Evolutionary conservation across 768 basidiomycete species (phyloP).

Genomic region (Pleurotus salmoneostramineus): DNA sequence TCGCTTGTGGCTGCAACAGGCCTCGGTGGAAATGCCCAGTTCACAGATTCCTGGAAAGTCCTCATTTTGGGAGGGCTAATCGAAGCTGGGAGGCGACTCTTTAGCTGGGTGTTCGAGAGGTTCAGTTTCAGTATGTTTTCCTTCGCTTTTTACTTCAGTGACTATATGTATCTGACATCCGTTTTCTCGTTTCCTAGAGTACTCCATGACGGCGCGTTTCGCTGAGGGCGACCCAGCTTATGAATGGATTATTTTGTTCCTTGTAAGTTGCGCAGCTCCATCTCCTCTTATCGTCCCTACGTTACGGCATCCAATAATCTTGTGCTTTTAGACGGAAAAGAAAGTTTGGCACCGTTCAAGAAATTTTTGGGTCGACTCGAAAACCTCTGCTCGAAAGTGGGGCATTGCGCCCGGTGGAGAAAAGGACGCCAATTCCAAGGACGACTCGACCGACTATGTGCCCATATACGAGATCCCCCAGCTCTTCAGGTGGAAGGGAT

Average conservation of each 20-base stretch:
- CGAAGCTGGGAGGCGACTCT: constrained; percentile 11
- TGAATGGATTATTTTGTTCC: constrained; percentile 43
- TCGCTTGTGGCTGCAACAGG: not conserved
- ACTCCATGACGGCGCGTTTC: constrained; percentile 41
- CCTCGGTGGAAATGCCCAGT: not conserved
- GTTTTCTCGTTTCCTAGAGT: constrained; percentile 23
- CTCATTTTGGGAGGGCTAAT: constrained; percentile 6
- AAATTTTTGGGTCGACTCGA: constrained; percentile 37
- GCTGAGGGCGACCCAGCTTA: constrained; percentile 43
- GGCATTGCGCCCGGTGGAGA: constrained; percentile 23
- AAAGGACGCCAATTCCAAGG: constrained; percentile 4
- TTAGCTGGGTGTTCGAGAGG: constrained; percentile 26
- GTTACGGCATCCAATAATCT: not conserved
- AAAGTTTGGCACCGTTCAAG: constrained; percentile 37
- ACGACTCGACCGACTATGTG: constrained; percentile 35
- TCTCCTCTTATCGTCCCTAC: not conserved
- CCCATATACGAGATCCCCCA: constrained; percentile 36
- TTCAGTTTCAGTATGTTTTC: constrained; percentile 32
- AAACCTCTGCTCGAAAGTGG: constrained; percentile 35
- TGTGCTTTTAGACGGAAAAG: constrained; percentile 29
- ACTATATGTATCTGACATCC: not conserved
- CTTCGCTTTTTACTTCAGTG: not conserved
- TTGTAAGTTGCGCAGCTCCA: constrained; percentile 23
- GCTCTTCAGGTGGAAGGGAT: constrained; percentile 39
- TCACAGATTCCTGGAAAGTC: constrained; percentile 3